A percentile compares a stretch with the other conserved stretches of the same genome.
Evolutionary conservation across 805 yeast species (phyloP).

Genomic region (Spathaspora boniae): DNA sequence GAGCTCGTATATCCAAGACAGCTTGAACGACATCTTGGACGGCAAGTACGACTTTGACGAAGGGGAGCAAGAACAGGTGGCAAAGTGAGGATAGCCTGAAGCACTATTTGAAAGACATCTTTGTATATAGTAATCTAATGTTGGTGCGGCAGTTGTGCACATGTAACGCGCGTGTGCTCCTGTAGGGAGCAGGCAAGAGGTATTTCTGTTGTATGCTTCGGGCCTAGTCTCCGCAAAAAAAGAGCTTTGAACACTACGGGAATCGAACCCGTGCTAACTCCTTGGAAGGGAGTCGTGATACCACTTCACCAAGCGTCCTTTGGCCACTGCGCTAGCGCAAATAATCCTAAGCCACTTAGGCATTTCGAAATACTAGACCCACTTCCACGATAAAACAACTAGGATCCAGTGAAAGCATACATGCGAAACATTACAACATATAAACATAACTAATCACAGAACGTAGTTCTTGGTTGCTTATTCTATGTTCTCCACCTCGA

Average conservation of each 20-base stretch:
- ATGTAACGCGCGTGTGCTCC: not conserved
- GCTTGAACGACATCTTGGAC: slow-evolving; percentile 47
- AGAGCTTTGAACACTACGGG: slow-evolving; percentile 73
- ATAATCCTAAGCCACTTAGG: too few species aligned
- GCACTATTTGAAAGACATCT: not conserved
- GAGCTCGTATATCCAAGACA: slow-evolving; percentile 52
- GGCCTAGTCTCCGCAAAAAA: slow-evolving; percentile 8
- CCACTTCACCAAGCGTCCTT: slow-evolving; percentile 89
- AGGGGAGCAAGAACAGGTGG: slow-evolving; percentile 5
- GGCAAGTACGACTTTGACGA: slow-evolving; percentile 38
- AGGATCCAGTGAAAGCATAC: too few species aligned
- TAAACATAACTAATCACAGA: too few species aligned
- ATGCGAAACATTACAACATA: too few species aligned
- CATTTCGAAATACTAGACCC: too few species aligned
- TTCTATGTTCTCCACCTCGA: too few species aligned
- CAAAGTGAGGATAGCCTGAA: not conserved
- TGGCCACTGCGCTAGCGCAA: too few species aligned
- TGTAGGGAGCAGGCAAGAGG: not conserved
- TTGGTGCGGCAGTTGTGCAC: not conserved
- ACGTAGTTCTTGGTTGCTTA: too few species aligned
- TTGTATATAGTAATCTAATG: not conserved
- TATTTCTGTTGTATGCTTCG: not conserved
- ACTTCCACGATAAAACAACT: too few species aligned
- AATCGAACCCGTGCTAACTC: slow-evolving; percentile 93
- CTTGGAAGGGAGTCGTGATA: slow-evolving; percentile 92